phyloP scores from a whole-genome alignment of 2,329 filamentous ascomycete species.

The Fusarium aywerte region DNA sequence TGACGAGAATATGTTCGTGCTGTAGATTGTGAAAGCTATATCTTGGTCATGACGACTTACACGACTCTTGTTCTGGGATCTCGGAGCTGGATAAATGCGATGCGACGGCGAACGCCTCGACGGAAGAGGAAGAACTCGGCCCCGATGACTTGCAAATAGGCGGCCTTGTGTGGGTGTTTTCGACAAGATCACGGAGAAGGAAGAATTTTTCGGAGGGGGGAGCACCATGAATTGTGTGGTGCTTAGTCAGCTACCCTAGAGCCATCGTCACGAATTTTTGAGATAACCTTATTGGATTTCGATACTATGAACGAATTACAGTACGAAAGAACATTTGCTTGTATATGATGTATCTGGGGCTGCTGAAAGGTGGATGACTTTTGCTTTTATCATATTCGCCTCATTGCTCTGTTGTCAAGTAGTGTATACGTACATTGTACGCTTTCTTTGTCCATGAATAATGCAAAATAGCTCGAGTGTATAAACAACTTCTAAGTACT shows the following conservation, averaged over 20 bases:
- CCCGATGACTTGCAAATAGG: conserved; percentile 46
- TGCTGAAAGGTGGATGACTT: background rate
- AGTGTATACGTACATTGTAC: background rate
- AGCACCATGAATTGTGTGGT: conserved; percentile 19
- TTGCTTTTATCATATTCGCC: no score
- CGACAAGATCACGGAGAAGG: conserved; percentile 51
- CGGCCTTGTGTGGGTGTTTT: conserved; percentile 50
- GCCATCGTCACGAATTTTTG: background rate
- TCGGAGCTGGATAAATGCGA: conserved; percentile 59
- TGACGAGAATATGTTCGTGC: conserved; percentile 30
- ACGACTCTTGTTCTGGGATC: conserved; percentile 50
- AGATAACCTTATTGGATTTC: background rate
- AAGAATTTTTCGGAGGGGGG: conserved; percentile 51
- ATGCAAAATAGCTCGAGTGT: accelerated
- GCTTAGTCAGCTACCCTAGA: conserved; percentile 37
- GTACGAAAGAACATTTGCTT: background rate
- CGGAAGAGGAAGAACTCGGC: conserved; percentile 62
- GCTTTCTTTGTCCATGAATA: background rate
- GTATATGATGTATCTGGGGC: background rate
- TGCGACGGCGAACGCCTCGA: conserved; percentile 52
- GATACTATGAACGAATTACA: background rate
- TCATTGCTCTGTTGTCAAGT: background rate
- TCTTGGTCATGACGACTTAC: conserved; percentile 50
- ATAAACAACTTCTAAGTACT: background rate
- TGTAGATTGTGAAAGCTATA: conserved; percentile 32